Conservation (phyloP, 768 basidiomycete genomes). For the Psilocybe azurescens region DNA sequence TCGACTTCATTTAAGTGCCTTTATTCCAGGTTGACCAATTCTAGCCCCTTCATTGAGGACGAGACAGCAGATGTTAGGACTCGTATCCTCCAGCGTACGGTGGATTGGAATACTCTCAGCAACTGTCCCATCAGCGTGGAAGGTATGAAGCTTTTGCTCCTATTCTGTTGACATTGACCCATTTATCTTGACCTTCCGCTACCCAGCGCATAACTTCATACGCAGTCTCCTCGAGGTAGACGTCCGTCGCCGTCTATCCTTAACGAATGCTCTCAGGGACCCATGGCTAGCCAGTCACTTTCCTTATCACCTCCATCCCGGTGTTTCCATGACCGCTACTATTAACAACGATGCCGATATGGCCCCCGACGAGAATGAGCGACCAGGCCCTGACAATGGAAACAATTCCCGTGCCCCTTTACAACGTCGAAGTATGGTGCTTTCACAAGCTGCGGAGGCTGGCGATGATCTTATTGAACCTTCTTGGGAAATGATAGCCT, state of each 20-base stretch:
- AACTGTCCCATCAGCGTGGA: conserved; percentile 42
- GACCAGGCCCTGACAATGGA: neutral
- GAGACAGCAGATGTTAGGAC: conserved; percentile 65
- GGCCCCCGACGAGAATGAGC: neutral
- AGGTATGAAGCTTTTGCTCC: conserved; percentile 43
- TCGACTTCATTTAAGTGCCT: conserved; percentile 13
- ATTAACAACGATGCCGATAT: conserved; percentile 6
- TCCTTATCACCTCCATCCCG: conserved; percentile 29
- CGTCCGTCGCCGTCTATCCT: conserved; percentile 72
- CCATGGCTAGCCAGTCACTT: conserved; percentile 67
- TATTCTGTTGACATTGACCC: neutral
- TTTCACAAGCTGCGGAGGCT: conserved; percentile 50
- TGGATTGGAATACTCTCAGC: conserved; percentile 65
- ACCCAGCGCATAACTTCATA: conserved; percentile 70
- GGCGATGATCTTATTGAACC: conserved; percentile 49
- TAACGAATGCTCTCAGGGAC: conserved; percentile 70
- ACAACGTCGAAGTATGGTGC: conserved; percentile 53
- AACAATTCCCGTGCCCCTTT: conserved; percentile 27
- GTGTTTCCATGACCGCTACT: neutral
- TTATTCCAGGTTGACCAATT: conserved; percentile 67
- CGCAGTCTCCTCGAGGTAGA: conserved; percentile 64
- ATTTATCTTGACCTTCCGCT: conserved; percentile 8
- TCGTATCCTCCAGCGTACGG: conserved; percentile 59
- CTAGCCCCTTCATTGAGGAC: conserved; percentile 83
- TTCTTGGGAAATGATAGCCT: conserved; percentile 60